Evolutionary conservation across 768 basidiomycete species (phyloP).

Genomic region (Suillus subluteus): DNA sequence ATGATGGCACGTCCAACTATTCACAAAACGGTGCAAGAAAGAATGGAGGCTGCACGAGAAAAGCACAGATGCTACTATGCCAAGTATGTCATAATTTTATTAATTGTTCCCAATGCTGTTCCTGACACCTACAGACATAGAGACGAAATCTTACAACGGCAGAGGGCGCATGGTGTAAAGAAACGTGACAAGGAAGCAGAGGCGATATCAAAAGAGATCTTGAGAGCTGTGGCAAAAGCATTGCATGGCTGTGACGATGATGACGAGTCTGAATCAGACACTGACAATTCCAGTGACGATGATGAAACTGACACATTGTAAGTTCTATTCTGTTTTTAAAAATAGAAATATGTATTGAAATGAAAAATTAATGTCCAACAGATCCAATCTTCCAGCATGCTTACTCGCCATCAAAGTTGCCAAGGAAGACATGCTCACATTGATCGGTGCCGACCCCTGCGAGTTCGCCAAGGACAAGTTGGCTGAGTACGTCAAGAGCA

Average conservation of each 20-base stretch:
- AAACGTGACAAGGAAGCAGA: not conserved
- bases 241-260: not conserved
- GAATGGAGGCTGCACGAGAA: not conserved
- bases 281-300: not conserved
- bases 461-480: not conserved
- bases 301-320: not conserved
- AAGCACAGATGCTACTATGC: not conserved
- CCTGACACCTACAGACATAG: not conserved
- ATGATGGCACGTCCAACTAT: not conserved
- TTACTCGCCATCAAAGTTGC: not conserved
- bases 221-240: not conserved
- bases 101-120: not conserved
- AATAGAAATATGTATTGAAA: not conserved
- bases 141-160: not conserved
- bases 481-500: not conserved
- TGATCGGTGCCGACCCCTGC: not conserved
- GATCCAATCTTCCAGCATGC: not conserved
- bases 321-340: constrained; percentile 1
- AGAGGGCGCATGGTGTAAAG: not conserved
- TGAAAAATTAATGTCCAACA: not conserved
- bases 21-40: not conserved
- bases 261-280: not conserved
- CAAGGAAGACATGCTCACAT: not conserved
- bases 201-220: not conserved
- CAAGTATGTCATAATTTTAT: not conserved